Conservation (phyloP, 139 green algal species). For the Tetratostichococcus sp. region DNA sequence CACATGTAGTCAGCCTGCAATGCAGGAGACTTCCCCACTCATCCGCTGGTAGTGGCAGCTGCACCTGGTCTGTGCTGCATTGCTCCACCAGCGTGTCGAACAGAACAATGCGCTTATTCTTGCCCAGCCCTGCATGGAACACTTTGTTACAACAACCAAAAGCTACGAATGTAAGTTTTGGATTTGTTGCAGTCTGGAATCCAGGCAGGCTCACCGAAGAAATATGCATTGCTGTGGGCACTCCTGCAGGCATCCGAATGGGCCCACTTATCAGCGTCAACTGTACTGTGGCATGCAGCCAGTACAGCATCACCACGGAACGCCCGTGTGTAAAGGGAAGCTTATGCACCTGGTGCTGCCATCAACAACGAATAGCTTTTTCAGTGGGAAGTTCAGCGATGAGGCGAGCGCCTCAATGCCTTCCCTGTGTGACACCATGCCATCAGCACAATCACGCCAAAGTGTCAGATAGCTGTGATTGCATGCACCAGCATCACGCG, state of each 20-base stretch:
- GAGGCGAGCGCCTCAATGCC: conserved; percentile 70
- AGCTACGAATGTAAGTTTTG: too few species aligned
- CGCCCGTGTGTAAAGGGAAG: neutral
- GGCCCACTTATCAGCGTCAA: too few species aligned
- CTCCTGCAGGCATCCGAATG: conserved; percentile 6
- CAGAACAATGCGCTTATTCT: conserved; percentile 92
- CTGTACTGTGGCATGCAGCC: too few species aligned
- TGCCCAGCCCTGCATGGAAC: too few species aligned
- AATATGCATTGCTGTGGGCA: conserved; percentile 85
- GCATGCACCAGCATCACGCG: neutral
- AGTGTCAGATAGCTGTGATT: neutral
- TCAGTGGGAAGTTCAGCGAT: conserved; percentile 70
- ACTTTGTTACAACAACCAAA: too few species aligned
- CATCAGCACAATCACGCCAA: too few species aligned
- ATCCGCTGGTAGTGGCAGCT: too few species aligned
- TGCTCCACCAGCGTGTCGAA: conserved; percentile 82
- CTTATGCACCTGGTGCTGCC: conserved; percentile 28
- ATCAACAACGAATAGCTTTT: conserved; percentile 72
- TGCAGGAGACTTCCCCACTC: too few species aligned
- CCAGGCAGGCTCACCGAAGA: too few species aligned
- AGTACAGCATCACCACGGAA: too few species aligned
- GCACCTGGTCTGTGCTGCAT: conserved; percentile 13
- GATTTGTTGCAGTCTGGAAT: too few species aligned
- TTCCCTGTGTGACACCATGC: conserved; percentile 33
- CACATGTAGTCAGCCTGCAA: neutral